phyloP scores from a whole-genome alignment of 495 filamentous ascomycete genomes.

The Filosporella fistucella region DNA sequence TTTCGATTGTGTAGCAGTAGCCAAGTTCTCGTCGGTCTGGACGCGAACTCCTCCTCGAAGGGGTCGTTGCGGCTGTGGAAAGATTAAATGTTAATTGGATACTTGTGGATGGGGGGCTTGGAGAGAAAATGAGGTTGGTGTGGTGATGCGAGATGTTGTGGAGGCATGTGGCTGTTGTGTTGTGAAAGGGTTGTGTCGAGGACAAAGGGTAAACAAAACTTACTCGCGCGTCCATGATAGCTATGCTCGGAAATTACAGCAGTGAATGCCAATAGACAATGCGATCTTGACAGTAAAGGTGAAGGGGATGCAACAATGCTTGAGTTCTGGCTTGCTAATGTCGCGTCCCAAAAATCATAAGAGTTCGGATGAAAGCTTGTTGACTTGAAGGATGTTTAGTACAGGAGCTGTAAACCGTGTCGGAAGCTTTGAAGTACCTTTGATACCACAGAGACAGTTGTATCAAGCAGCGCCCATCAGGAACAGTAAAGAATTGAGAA shows the following conservation, averaged over 20 bases:
- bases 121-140: slow-evolving; percentile 8
- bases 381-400: not conserved
- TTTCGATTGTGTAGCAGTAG: slow-evolving; percentile 44
- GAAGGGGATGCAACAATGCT: slow-evolving; percentile 13
- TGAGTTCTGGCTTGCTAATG: slow-evolving; percentile 9
- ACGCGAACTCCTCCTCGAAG: slow-evolving; percentile 53
- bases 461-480: slow-evolving; percentile 1
- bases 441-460: slow-evolving; percentile 9
- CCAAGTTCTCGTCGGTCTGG: slow-evolving; percentile 69
- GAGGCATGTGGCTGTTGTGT: slow-evolving; percentile 5
- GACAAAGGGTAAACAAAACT: slow-evolving; percentile 15
- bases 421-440: not conserved
- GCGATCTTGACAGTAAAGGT: not conserved
- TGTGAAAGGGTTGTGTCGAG: not conserved
- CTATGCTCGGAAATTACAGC: slow-evolving; percentile 26
- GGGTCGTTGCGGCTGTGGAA: slow-evolving; percentile 70
- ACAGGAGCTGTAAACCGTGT: not conserved
- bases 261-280: slow-evolving; percentile 16
- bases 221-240: slow-evolving; percentile 33
- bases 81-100: slow-evolving; percentile 12
- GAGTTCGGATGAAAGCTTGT: not conserved
- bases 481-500: not conserved
- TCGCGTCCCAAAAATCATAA: slow-evolving; percentile 25
- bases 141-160: slow-evolving; percentile 14
- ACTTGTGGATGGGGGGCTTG: not conserved